Evolutionary conservation across 1,139 yeast genomes (phyloP).

Genomic region (Kodamaea fungicola): DNA sequence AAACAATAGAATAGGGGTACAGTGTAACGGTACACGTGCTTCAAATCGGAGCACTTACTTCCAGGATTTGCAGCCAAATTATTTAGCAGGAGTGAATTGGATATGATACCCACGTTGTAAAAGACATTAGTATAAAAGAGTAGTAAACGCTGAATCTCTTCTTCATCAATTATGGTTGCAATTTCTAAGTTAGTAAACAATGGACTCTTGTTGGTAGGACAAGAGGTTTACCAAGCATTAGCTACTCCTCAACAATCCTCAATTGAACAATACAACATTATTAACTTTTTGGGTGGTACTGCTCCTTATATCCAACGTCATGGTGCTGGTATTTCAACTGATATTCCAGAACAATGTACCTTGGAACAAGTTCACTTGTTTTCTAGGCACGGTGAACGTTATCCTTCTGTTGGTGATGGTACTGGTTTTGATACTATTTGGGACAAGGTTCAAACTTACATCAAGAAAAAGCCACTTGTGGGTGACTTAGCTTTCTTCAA

Average conservation of each 20-base stretch:
- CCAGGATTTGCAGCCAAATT: too few species aligned
- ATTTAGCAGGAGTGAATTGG: too few species aligned
- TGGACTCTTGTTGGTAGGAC: slow-evolving; percentile 27
- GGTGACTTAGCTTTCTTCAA: slow-evolving; percentile 33
- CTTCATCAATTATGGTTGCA: slow-evolving; percentile 22
- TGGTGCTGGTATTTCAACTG: slow-evolving; percentile 46
- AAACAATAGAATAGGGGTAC: too few species aligned
- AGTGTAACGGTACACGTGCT: too few species aligned
- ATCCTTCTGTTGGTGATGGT: slow-evolving; percentile 32
- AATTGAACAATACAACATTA: slow-evolving; percentile 37
- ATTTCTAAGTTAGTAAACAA: slow-evolving; percentile 26
- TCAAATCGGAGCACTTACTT: too few species aligned
- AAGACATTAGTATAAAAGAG: too few species aligned
- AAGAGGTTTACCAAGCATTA: slow-evolving; percentile 24
- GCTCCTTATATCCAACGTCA: slow-evolving; percentile 46
- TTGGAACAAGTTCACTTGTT: slow-evolving; percentile 62
- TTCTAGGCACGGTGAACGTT: slow-evolving; percentile 75
- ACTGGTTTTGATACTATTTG: slow-evolving; percentile 13
- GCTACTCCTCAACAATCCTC: slow-evolving; percentile 39
- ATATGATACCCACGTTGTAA: too few species aligned
- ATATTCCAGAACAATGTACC: slow-evolving; percentile 48
- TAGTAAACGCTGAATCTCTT: too few species aligned
- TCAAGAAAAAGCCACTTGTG: slow-evolving; percentile 12
- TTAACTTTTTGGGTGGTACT: slow-evolving; percentile 44
- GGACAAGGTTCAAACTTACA: slow-evolving; percentile 19